These are phyloP conservation scores for Pseudogymnoascus sp. DNA, from an alignment of 2,329 filamentous ascomycete species.

Conservation along the genomic window DNA sequence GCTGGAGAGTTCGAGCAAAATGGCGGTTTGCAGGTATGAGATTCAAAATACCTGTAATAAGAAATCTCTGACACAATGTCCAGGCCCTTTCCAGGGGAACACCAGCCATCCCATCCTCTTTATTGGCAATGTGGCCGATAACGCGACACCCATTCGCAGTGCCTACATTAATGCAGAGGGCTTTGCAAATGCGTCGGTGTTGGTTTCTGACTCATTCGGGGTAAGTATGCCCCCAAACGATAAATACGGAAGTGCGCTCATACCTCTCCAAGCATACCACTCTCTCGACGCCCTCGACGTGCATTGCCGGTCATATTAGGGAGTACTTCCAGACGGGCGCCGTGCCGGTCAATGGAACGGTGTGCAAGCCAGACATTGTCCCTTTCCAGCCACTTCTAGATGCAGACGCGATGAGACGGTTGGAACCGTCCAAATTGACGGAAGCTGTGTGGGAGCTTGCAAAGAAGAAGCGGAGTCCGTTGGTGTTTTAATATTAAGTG, in stretches of 20 bases:
- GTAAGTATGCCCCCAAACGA: conserved; percentile 27
- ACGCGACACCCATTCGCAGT: conserved; percentile 28
- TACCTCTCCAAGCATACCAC: conserved; percentile 38
- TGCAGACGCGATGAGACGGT: not conserved
- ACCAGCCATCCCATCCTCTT: conserved; percentile 31
- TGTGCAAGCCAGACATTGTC: conserved; percentile 38
- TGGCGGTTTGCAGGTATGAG: conserved; percentile 20
- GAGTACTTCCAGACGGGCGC: conserved; percentile 34
- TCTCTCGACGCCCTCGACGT: conserved; percentile 28
- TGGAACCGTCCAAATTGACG: not conserved
- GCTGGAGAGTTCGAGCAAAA: conserved; percentile 26
- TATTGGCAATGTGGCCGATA: conserved; percentile 30
- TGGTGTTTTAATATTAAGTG: not conserved
- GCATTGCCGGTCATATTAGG: conserved; percentile 27
- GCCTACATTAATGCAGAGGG: conserved; percentile 26
- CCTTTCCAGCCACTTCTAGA: conserved; percentile 30
- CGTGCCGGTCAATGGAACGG: conserved; percentile 36
- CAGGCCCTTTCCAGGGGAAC: conserved; percentile 27
- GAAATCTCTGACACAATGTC: not conserved
- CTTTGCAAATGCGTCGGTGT: conserved; percentile 38
- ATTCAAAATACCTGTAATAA: not conserved
- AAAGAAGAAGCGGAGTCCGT: not conserved
- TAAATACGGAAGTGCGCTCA: not conserved
- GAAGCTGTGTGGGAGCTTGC: not conserved
- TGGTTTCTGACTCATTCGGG: conserved; percentile 44